Evolutionary conservation across 768 basidiomycete species (phyloP).

Genomic region (Filobasidium floriforme): DNA sequence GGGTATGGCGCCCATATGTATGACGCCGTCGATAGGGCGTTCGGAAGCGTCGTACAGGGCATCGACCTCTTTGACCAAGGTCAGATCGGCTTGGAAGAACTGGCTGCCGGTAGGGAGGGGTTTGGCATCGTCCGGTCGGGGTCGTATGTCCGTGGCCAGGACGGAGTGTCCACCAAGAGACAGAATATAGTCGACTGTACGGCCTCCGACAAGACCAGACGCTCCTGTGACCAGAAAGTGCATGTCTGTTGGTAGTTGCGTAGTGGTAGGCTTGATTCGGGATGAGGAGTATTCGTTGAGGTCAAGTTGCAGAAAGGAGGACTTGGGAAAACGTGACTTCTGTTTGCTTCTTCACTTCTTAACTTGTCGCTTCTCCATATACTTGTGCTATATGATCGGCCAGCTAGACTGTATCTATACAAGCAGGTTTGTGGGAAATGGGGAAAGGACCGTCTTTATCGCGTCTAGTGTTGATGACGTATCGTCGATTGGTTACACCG

Average conservation of each 20-base stretch:
- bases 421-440: no score
- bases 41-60: constrained; percentile 12
- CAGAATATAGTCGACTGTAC: constrained; percentile 23
- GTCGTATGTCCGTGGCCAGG: constrained; percentile 28
- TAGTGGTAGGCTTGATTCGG: not conserved
- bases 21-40: constrained; percentile 30
- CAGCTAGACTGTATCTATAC: no score
- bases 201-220: constrained; percentile 28
- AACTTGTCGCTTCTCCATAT: no score
- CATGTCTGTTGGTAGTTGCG: constrained; percentile 17
- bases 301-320: no score
- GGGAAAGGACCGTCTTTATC: no score
- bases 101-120: constrained; percentile 7
- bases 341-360: no score
- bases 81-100: constrained; percentile 9
- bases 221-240: constrained; percentile 36
- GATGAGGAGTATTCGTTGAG: not conserved
- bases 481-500: no score
- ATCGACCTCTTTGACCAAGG: constrained; percentile 23
- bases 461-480: no score
- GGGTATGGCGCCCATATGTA: constrained; percentile 39
- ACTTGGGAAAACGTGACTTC: no score
- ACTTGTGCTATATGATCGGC: no score
- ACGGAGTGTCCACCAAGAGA: constrained; percentile 29
- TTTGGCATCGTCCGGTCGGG: constrained; percentile 13